Percentiles rank a stretch among this genome's conserved stretches.
Conservation (phyloP, 2,329 filamentous ascomycete species). For the Elsinoe fawcettii region DNA sequence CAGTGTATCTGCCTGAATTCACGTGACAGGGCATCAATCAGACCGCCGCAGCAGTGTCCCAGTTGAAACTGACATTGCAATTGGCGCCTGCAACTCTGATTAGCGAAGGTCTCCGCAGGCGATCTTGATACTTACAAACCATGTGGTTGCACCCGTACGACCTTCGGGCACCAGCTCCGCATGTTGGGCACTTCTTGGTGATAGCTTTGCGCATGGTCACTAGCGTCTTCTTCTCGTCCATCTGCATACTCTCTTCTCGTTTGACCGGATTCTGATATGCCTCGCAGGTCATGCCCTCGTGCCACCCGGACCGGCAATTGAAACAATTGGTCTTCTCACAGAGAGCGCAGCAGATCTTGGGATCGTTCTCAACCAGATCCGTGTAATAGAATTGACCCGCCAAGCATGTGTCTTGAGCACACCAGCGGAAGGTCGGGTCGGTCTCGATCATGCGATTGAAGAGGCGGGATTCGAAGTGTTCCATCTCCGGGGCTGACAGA, state of each 20-base stretch:
- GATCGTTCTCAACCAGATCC: background rate
- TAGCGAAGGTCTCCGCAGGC: background rate
- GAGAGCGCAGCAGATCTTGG: constrained; percentile 12
- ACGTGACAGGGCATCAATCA: too few species aligned
- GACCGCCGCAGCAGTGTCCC: background rate
- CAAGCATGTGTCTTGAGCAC: constrained; percentile 13
- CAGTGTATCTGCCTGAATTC: too few species aligned
- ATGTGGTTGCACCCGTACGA: constrained; percentile 15
- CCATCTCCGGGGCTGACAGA: background rate
- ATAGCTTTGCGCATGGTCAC: constrained; percentile 12
- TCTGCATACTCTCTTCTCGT: constrained; percentile 4
- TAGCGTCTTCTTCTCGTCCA: background rate
- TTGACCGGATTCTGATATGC: constrained; percentile 15
- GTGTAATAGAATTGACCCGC: constrained; percentile 14
- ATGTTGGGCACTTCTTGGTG: constrained; percentile 16
- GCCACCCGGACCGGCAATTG: constrained; percentile 14
- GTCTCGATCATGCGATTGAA: constrained; percentile 13
- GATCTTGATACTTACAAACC: constrained; percentile 11
- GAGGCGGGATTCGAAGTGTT: constrained; percentile 4
- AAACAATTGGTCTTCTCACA: constrained; percentile 16
- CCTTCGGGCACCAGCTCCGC: constrained; percentile 6
- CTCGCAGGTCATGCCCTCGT: constrained; percentile 15
- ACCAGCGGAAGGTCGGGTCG: constrained; percentile 15
- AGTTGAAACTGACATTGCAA: background rate
- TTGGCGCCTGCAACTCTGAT: background rate